Evolutionary conservation across 176 grass and related monocot genomes (phyloP).

Genomic region (Secale cereale): DNA sequence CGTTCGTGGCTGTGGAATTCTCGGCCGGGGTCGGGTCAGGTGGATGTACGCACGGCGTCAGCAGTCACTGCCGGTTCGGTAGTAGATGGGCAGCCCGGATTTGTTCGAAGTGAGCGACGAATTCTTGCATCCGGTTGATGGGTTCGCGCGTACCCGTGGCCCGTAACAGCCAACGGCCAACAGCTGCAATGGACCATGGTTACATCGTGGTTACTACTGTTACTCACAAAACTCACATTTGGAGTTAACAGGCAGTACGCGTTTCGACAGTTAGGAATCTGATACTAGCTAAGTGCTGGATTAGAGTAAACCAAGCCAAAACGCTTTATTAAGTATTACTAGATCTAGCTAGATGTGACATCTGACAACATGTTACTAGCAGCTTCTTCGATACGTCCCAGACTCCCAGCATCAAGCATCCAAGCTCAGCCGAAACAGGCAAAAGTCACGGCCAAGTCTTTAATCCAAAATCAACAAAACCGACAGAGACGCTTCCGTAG

Average conservation of each 20-base stretch:
- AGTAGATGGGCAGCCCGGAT: neutral
- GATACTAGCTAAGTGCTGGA: neutral
- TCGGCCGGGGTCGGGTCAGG: neutral
- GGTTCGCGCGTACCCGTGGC: neutral
- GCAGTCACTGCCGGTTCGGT: neutral
- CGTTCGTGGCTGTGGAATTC: conserved; percentile 20
- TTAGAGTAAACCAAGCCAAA: neutral
- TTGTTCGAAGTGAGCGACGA: neutral
- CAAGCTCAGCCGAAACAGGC: neutral
- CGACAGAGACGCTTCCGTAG: neutral
- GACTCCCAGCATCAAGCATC: neutral
- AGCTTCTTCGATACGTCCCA: conserved; percentile 2
- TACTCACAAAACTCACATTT: no score
- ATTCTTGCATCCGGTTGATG: neutral
- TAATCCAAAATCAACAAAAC: neutral
- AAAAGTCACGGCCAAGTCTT: conserved; percentile 29
- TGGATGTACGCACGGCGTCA: neutral
- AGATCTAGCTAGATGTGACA: neutral
- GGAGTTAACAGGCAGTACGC: no score
- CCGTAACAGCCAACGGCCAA: neutral
- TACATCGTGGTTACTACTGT: no score
- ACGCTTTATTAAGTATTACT: neutral
- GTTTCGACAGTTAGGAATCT: neutral
- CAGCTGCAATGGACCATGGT: no score
- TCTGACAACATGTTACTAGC: neutral